These are phyloP conservation scores for Wickerhamiella siamensis DNA, from an alignment of 805 yeast genomes.

Conservation along the genomic window DNA sequence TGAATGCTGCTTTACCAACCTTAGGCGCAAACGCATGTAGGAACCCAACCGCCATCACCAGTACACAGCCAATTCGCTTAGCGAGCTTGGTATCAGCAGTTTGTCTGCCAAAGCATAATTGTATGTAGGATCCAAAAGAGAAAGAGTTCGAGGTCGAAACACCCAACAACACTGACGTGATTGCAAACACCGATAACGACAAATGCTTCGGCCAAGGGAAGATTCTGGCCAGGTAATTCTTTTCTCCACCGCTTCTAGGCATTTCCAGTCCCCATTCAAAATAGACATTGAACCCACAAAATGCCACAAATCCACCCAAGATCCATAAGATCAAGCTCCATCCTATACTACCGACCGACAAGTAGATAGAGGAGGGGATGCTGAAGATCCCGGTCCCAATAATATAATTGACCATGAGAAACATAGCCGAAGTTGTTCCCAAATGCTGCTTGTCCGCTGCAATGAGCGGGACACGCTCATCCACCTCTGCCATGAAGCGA, in stretches of 20 bases:
- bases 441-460: constrained; percentile 12
- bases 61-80: constrained; percentile 37
- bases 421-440: constrained; percentile 25
- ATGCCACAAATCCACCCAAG: constrained; percentile 48
- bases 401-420: constrained; percentile 48
- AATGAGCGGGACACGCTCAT: neutral
- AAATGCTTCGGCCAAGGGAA: constrained; percentile 40
- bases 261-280: constrained; percentile 52
- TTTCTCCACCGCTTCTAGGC: constrained; percentile 57
- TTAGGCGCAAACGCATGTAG: constrained; percentile 37
- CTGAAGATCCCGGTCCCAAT: constrained; percentile 64
- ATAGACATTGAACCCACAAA: constrained; percentile 39
- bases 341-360: constrained; percentile 46
- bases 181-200: constrained; percentile 36
- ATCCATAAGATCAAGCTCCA: constrained; percentile 42
- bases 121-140: constrained; percentile 49
- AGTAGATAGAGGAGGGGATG: constrained; percentile 49
- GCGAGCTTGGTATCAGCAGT: constrained; percentile 26
- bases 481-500: neutral
- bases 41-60: constrained; percentile 29
- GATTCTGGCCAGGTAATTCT: constrained; percentile 48
- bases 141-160: constrained; percentile 50
- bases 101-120: constrained; percentile 30
- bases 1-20: constrained; percentile 38
- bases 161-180: constrained; percentile 42